Evolutionary conservation across 192 early-diverging fungal genomes (phyloP).

Genomic region (Radiomyces spectabilis): DNA sequence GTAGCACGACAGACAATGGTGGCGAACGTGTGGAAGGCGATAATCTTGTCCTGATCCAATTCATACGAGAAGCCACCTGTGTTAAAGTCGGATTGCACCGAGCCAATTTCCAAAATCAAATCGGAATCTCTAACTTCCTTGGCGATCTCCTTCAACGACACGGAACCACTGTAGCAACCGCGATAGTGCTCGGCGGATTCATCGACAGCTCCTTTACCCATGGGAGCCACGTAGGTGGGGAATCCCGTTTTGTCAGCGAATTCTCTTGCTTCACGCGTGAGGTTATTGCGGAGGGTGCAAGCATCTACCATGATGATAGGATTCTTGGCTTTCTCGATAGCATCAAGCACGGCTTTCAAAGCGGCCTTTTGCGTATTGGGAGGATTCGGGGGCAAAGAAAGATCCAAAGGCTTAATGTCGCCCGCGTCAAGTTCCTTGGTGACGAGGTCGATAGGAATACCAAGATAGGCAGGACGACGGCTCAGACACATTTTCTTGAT

Average conservation of each 20-base stretch:
- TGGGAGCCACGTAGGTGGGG: slow-evolving; percentile 34
- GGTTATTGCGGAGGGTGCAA: slow-evolving; percentile 28
- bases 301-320: slow-evolving; percentile 40
- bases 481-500: not conserved
- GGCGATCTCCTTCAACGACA: slow-evolving; percentile 24
- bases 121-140: slow-evolving; percentile 30
- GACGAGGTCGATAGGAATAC: slow-evolving; percentile 35
- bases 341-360: slow-evolving; percentile 24
- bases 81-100: slow-evolving; percentile 41
- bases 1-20: slow-evolving; percentile 27
- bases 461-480: slow-evolving; percentile 28
- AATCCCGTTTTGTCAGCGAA: slow-evolving; percentile 31
- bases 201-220: slow-evolving; percentile 35
- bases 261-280: slow-evolving; percentile 19
- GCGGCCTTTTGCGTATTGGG: slow-evolving; percentile 15
- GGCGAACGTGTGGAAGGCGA: slow-evolving; percentile 32
- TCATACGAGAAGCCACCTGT: slow-evolving; percentile 44
- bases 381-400: slow-evolving; percentile 19
- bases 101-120: slow-evolving; percentile 33
- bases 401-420: slow-evolving; percentile 15
- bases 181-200: slow-evolving; percentile 29
- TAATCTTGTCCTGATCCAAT: slow-evolving; percentile 21
- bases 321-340: slow-evolving; percentile 25
- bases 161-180: slow-evolving; percentile 31
- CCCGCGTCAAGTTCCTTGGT: slow-evolving; percentile 12